Percentiles rank a stretch among this genome's conserved stretches.
Conservation (phyloP, 2,329 filamentous ascomycete species). For the Diaporthe vaccinii region DNA sequence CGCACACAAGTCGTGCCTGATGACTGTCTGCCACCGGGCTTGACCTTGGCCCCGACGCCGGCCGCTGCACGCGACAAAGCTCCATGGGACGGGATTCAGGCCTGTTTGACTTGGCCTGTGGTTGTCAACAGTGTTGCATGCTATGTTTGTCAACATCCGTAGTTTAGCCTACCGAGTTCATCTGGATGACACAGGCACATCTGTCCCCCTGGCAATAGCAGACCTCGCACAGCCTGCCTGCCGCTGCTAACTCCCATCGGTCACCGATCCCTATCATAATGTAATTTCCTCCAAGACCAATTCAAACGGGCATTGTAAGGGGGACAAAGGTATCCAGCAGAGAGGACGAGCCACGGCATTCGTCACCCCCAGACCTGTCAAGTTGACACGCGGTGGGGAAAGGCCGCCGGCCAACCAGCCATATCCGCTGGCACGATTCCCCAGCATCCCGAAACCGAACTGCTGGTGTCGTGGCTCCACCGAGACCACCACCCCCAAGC, state of each 20-base stretch:
- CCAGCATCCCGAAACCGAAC: conserved; percentile 19
- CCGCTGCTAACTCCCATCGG: conserved; percentile 4
- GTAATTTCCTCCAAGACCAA: background rate
- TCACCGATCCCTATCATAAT: background rate
- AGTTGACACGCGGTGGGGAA: conserved; percentile 18
- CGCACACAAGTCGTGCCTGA: background rate
- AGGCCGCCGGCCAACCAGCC: conserved; percentile 4
- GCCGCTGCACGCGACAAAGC: background rate
- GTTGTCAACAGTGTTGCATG: background rate
- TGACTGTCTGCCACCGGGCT: background rate
- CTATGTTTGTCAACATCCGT: background rate
- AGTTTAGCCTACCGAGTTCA: conserved; percentile 4
- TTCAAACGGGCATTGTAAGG: conserved; percentile 12
- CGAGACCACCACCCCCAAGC: conserved; percentile 3
- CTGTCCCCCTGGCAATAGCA: background rate
- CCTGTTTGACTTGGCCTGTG: conserved; percentile 4
- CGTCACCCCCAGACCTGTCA: conserved; percentile 3
- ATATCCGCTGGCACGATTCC: background rate
- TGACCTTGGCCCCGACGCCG: background rate
- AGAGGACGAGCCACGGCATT: conserved; percentile 1
- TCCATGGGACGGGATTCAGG: background rate
- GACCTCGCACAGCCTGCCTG: background rate
- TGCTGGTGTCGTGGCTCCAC: conserved; percentile 8
- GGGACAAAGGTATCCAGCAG: background rate
- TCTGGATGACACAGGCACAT: background rate